These are phyloP conservation scores for Macrophomina pseudophaseolina DNA, from an alignment of 2,329 filamentous ascomycete genomes.

Conservation along the genomic window DNA sequence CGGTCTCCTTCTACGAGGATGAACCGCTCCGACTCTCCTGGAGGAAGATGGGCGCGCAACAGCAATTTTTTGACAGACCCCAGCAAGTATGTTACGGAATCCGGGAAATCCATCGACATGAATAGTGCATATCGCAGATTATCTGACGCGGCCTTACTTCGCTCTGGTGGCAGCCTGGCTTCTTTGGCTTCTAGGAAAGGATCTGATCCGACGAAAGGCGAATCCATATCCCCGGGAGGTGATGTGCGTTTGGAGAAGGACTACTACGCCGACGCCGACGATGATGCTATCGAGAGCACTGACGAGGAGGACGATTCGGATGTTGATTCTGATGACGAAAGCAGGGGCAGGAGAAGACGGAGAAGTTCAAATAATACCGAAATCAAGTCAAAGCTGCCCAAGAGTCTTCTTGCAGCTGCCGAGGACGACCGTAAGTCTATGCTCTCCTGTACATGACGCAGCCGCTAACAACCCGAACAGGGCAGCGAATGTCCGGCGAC, in stretches of 20 bases:
- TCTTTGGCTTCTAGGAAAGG: constrained; percentile 63
- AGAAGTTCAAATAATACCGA: constrained; percentile 36
- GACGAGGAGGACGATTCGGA: constrained; percentile 63
- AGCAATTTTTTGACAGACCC: constrained; percentile 46
- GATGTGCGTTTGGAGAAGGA: constrained; percentile 70
- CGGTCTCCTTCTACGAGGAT: constrained; percentile 43
- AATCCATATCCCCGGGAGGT: constrained; percentile 52
- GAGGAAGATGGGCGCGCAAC: constrained; percentile 54
- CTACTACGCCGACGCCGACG: constrained; percentile 68
- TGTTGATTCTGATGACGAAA: constrained; percentile 65
- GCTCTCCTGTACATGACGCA: constrained; percentile 31
- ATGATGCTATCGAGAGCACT: constrained; percentile 69
- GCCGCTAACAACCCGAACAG: constrained; percentile 35
- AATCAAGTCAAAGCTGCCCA: constrained; percentile 51
- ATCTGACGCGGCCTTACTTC: constrained; percentile 72
- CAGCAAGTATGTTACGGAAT: constrained; percentile 60
- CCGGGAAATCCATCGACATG: constrained; percentile 69
- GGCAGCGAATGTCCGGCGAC: constrained; percentile 55
- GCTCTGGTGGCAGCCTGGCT: constrained; percentile 67
- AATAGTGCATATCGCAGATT: constrained; percentile 72
- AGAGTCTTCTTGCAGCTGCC: constrained; percentile 72
- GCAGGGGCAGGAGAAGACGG: constrained; percentile 46
- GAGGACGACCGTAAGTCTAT: constrained; percentile 74
- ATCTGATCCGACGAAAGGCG: constrained; percentile 45
- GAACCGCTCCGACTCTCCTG: constrained; percentile 44